Evolutionary conservation across 2,329 filamentous ascomycete genomes (phyloP), one percentile per base, ranked within the genome.

Genomic region (Botrytis deweyae): DNA sequence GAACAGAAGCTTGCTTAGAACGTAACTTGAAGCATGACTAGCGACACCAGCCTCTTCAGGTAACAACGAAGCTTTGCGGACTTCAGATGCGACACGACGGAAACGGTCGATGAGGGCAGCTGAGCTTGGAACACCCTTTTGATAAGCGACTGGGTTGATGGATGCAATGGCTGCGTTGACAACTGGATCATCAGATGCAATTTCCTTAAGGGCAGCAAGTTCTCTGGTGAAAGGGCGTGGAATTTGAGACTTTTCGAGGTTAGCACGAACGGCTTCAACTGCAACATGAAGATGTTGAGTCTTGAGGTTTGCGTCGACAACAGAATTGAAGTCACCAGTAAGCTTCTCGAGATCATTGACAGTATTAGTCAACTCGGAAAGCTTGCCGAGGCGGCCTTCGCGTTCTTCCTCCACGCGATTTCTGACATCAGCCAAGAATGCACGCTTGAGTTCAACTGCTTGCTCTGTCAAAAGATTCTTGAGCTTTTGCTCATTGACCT

Each of bases 231-330:
- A 99, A 6, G 96, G 96, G 61, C 90, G 88, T 33, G 95, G 93
- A 78, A 91, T 88, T 62, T 90, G 86, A 20, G 91, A 88, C 77
- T 92, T 91, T 81, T 94, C 91, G 36, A 98, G 88, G 69, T 92
- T 93, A 74, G 93, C 90, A 77, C 93, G 92, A 70, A 98, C 94
- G 58, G 95, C 94, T 82, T 99, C 96, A 44, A 98, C 92, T 33
- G 96, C 96, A 52, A 99, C 94, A 81, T 98, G 94, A 42, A 99
- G 90, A 84, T 98, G 95, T 84, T 99, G 96, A 0, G 96, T 98
- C 83, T 93, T 92, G 76, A 98, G 89, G 84, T 96, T 98, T 75
- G 89, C 87, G 81, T 98, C 94, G 36, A 99, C 90, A 55, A 98
- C 93, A 59, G 91, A 89, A 83, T 95, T 97, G 94, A 94, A 98